A percentile compares a stretch with the other conserved stretches of the same genome.
These are phyloP conservation scores for Xylaria sp. DNA, from an alignment of 2,329 filamentous ascomycete species.

Conservation along the genomic window DNA sequence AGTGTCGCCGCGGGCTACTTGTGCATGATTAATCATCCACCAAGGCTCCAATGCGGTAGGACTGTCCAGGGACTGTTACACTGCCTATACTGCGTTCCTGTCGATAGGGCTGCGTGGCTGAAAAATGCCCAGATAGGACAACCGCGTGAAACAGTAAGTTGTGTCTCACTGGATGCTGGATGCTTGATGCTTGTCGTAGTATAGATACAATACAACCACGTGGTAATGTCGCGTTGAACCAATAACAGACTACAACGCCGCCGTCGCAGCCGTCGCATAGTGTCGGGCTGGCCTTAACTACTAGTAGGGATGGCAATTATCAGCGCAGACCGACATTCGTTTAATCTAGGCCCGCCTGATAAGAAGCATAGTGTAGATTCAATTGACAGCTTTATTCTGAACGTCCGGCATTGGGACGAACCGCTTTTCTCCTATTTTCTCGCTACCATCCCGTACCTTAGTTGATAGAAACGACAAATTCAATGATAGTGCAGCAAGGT, in stretches of 20 bases:
- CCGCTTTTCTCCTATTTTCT: neutral
- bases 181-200: neutral
- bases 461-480: neutral
- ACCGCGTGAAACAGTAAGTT: neutral
- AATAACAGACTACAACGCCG: conserved; percentile 1
- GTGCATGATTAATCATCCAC: neutral
- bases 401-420: neutral
- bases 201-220: neutral
- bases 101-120: neutral
- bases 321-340: conserved; percentile 1
- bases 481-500: neutral
- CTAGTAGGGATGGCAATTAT: neutral
- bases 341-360: neutral
- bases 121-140: neutral
- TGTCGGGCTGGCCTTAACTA: neutral
- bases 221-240: neutral
- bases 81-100: neutral
- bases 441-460: neutral
- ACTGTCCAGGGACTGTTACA: neutral
- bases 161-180: too few relatives aligned
- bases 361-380: neutral
- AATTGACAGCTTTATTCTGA: neutral
- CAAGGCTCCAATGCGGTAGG: neutral
- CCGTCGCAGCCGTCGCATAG: neutral
- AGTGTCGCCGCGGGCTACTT: neutral